These are phyloP conservation scores for Eutrema salsugineum DNA, from an alignment of 441 rosid species.

Conservation along the genomic window DNA sequence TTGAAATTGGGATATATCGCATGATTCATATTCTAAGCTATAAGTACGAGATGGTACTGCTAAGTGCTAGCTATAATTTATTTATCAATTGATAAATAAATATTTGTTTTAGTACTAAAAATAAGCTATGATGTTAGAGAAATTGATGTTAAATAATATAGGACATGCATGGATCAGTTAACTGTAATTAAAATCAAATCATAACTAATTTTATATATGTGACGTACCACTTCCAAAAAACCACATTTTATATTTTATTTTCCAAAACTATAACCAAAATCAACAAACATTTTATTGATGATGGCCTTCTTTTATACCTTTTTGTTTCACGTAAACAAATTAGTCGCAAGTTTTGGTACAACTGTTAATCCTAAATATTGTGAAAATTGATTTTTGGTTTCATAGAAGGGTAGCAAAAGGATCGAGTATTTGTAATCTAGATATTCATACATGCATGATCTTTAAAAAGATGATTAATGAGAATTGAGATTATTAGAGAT, in stretches of 20 bases:
- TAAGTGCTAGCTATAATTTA: neutral
- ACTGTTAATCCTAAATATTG: neutral
- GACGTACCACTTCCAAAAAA: neutral
- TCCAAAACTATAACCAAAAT: neutral
- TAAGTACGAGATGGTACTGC: neutral
- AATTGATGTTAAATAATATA: neutral
- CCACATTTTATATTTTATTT: neutral
- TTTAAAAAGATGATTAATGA: neutral
- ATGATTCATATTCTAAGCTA: neutral
- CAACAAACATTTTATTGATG: neutral
- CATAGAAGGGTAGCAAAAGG: neutral
- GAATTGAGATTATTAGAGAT: too few species aligned
- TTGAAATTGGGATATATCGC: neutral
- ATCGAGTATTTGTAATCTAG: neutral
- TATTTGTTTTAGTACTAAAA: neutral
- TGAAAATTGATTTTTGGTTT: neutral
- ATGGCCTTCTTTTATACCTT: neutral
- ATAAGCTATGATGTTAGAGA: neutral
- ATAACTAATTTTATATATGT: neutral
- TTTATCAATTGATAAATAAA: neutral
- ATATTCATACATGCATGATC: neutral
- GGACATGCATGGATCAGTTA: neutral
- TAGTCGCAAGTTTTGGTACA: neutral
- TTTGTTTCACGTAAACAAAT: neutral
- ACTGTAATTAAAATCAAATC: neutral